Base-by-base conservation (phyloP, 371 early-diverging fungal genomes). In the Mucor velutinosus region DNA sequence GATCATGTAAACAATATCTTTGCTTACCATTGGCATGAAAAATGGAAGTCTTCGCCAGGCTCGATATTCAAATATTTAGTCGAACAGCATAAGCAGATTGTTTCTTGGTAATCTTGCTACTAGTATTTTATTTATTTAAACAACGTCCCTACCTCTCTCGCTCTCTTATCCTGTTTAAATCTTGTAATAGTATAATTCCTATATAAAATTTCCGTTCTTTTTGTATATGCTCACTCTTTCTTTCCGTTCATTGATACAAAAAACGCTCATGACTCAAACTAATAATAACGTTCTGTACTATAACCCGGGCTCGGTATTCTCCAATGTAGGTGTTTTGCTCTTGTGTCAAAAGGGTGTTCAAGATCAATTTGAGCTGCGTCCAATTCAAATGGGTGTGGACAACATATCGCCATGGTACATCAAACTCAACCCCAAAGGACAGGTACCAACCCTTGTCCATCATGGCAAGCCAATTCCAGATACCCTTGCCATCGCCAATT, bases 1-100 rank as follows among this genome's bases (percentile, higher is more conserved):
- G 39, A 65, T 2, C 60, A 65, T 60, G 37, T 78, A 14, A 25
- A 37, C n/a, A 60, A 45, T 10, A 58, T 70, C 1, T 78, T 78
- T 63, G 72, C 74, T 17, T 76, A 70, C 56, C 76, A 71, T 55
- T 78, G 70, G 67, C 72, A 74, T 33, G 65, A 71, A 23, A 64
- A 67, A 56, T 78, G 76, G 79, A 58, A 58, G 33, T 35, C 66
- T 15, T 29, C 45, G 7, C 69, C 71, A 10, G 79, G 79, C 0
- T 30, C 66, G 17, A 55, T 78, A 14, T 76, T 66, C 64, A 66
- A 68, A n/a, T 66, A 66, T 59, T 32, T 78, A 23, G 62, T 53
- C n/a, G 29, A 41, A 7, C 39, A 62, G 7, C 65, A 72, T 25
- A 56, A 62, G 29, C 57, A 56, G 49, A 8, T 27, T 23, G 53